Evolutionary conservation across 352 stramenopile species (phyloP).

Genomic region (Pythium brachiatum): DNA sequence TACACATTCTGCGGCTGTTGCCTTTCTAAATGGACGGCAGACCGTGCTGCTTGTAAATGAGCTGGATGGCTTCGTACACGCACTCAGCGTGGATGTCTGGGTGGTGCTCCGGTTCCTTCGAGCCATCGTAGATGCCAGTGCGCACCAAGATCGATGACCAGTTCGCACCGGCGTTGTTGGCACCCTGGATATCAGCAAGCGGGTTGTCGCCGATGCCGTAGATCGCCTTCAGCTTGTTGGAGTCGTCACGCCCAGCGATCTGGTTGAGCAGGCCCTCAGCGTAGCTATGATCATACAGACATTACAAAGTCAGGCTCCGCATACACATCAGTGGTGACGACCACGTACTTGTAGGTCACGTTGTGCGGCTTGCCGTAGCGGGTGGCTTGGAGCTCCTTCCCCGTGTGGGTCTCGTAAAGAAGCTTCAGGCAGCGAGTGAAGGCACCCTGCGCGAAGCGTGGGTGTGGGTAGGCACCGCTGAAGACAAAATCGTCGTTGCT

Average conservation of each 20-base stretch:
- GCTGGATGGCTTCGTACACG: constrained; percentile 74
- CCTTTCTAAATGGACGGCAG: constrained; percentile 26
- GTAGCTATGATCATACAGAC: constrained; percentile 34
- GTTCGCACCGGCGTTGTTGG: constrained; percentile 75
- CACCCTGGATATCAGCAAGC: constrained; percentile 81
- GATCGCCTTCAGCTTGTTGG: constrained; percentile 51
- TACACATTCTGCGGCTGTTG: neutral
- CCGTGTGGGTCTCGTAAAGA: constrained; percentile 68
- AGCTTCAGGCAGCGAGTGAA: constrained; percentile 78
- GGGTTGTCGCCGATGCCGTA: constrained; percentile 91
- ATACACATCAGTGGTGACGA: neutral
- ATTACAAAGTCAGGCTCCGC: neutral
- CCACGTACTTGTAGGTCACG: constrained; percentile 77
- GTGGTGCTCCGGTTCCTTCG: constrained; percentile 54
- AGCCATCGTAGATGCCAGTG: constrained; percentile 82
- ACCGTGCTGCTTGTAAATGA: constrained; percentile 67
- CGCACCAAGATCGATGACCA: constrained; percentile 87
- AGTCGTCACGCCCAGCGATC: constrained; percentile 37
- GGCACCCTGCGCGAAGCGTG: constrained; percentile 81
- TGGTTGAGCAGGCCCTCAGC: constrained; percentile 65
- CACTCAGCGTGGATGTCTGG: constrained; percentile 60
- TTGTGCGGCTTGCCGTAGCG: constrained; percentile 85
- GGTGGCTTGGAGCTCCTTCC: constrained; percentile 61
- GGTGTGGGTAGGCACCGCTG: constrained; percentile 75
- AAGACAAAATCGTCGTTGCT: constrained; percentile 91